A percentile compares a stretch with the other conserved stretches of the same genome.
phyloP scores from a whole-genome alignment of 352 stramenopile genomes.

The Phytophthora citrophthora region DNA sequence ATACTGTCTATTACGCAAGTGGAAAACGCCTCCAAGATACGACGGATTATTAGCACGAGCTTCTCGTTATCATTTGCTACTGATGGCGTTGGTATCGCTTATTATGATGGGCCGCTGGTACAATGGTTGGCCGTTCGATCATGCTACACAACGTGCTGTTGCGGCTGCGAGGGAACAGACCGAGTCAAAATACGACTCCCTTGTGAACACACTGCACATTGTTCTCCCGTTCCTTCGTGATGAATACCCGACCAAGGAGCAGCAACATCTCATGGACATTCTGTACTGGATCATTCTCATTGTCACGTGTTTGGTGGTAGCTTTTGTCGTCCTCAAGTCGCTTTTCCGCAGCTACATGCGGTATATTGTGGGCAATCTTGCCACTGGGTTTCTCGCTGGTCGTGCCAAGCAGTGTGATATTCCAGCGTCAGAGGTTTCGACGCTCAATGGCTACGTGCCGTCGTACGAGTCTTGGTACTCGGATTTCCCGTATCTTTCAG shows the following conservation, averaged over 20 bases:
- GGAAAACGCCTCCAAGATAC: conserved; percentile 70
- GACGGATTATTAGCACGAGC: conserved; percentile 65
- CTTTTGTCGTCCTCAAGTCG: conserved; percentile 44
- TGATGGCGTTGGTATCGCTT: conserved; percentile 66
- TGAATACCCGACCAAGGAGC: conserved; percentile 39
- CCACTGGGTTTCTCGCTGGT: conserved; percentile 31
- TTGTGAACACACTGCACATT: conserved; percentile 47
- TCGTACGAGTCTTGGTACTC: conserved; percentile 76
- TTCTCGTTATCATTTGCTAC: conserved; percentile 72
- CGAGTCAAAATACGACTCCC: conserved; percentile 31
- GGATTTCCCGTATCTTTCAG: conserved; percentile 69
- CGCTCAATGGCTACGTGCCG: conserved; percentile 66
- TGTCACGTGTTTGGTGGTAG: conserved; percentile 35
- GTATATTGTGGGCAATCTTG: conserved; percentile 41
- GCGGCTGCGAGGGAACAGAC: conserved; percentile 31
- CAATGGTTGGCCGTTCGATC: conserved; percentile 80
- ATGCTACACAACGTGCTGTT: conserved; percentile 37
- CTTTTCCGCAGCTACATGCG: conserved; percentile 44
- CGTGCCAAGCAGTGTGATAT: conserved; percentile 52
- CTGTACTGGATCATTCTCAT: conserved; percentile 53
- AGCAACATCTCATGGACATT: conserved; percentile 47
- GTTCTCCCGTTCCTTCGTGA: conserved; percentile 62
- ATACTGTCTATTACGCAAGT: conserved; percentile 79
- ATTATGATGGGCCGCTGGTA: conserved; percentile 86
- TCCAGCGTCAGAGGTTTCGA: conserved; percentile 46